Percentiles rank a stretch among this genome's conserved stretches.
These are phyloP conservation scores for Epichloe sylvatica DNA, from an alignment of 2,329 filamentous ascomycete species.

Conservation along the genomic window DNA sequence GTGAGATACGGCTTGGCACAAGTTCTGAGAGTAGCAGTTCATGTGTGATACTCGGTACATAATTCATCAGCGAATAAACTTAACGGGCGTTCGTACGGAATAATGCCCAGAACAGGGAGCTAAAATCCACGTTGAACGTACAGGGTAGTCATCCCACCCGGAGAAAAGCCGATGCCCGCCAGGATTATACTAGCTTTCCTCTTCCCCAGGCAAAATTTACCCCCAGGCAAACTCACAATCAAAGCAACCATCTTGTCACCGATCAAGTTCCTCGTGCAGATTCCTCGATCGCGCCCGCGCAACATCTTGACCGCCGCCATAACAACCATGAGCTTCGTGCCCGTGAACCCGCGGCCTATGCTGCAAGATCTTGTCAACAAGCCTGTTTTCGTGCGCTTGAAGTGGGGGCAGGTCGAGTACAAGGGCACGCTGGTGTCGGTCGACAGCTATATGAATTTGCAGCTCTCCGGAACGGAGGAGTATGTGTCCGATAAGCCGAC, in stretches of 20 bases:
- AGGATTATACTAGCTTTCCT: no score
- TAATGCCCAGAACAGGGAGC: no score
- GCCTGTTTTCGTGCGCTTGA: constrained; percentile 79
- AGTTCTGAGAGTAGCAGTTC: no score
- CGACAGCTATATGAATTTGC: constrained; percentile 98
- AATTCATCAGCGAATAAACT: no score
- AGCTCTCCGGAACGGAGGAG: constrained; percentile 81
- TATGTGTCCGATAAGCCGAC: constrained; percentile 79
- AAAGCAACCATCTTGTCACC: not conserved
- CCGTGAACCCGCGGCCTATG: constrained; percentile 92
- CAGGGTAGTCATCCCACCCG: constrained; percentile 2
- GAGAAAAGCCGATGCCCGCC: constrained; percentile 2
- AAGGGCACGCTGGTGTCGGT: constrained; percentile 84
- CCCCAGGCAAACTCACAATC: not conserved
- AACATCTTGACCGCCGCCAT: not conserved
- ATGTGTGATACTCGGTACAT: no score
- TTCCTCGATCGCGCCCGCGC: not conserved
- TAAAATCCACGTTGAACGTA: not conserved
- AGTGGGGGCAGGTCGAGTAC: constrained; percentile 98
- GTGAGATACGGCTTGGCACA: no score
- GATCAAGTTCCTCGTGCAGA: not conserved
- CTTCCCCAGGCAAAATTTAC: not conserved
- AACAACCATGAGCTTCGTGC: constrained; percentile 51
- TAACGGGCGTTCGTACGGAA: no score
- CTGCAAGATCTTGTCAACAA: constrained; percentile 89